A percentile compares a stretch with the other conserved stretches of the same genome.
phyloP scores from a whole-genome alignment of 2,329 filamentous ascomycete genomes.

The Neospermospora avenae region DNA sequence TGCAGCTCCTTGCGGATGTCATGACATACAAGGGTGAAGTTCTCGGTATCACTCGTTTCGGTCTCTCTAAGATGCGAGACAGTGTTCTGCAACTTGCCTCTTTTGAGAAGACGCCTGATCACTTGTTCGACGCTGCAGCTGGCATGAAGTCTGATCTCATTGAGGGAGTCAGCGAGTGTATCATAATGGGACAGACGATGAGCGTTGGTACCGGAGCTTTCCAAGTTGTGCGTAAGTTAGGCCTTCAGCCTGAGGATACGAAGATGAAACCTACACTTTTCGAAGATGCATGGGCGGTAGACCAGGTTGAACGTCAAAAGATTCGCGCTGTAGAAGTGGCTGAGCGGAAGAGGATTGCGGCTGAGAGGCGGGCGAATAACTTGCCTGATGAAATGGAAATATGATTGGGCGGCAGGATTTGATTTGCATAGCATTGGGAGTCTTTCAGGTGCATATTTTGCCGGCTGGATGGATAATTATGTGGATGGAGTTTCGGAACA shows the following conservation, averaged over 20 bases:
- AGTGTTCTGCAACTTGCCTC: constrained; percentile 89
- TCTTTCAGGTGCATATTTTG: constrained; percentile 13
- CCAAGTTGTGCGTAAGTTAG: constrained; percentile 77
- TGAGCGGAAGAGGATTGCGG: constrained; percentile 3
- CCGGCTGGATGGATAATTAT: not conserved
- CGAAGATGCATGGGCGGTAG: constrained; percentile 60
- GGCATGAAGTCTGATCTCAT: constrained; percentile 90
- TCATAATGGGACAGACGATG: constrained; percentile 98
- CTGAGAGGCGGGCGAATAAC: not conserved
- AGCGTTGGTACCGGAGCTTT: constrained; percentile 87
- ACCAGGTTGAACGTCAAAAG: constrained; percentile 32
- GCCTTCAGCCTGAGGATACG: constrained; percentile 56
- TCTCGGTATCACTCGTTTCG: constrained; percentile 93
- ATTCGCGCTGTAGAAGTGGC: not conserved
- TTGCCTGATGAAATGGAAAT: constrained; percentile 3
- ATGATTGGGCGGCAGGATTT: not conserved
- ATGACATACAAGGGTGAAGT: constrained; percentile 99
- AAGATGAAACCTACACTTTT: constrained; percentile 58
- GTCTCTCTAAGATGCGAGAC: constrained; percentile 93
- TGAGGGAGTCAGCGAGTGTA: constrained; percentile 92
- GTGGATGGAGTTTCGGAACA: not conserved
- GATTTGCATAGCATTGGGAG: not conserved
- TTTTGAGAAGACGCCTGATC: constrained; percentile 98
- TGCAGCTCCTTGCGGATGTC: constrained; percentile 94
- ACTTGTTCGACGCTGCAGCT: constrained; percentile 91